A percentile compares a stretch with the other conserved stretches of the same genome.
These are phyloP conservation scores for Solanum hybrid DNA, from an alignment of 305 asterid genomes.

Conservation along the genomic window DNA sequence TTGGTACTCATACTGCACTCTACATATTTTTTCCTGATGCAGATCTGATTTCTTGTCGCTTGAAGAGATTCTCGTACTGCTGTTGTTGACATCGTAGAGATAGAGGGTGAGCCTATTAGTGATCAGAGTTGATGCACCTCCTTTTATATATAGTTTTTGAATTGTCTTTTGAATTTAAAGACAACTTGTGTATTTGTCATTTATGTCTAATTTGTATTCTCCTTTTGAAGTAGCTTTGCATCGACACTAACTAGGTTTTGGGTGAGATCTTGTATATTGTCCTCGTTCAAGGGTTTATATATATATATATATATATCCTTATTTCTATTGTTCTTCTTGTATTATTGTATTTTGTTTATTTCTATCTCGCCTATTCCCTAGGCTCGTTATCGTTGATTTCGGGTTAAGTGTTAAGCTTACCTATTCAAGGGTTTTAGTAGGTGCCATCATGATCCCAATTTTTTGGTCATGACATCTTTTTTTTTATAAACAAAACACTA, in stretches of 20 bases:
- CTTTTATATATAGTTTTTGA: no score
- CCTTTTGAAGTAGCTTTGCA: not conserved
- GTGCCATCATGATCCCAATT: not conserved
- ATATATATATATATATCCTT: no score
- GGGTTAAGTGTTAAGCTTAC: not conserved
- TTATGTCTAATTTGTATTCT: not conserved
- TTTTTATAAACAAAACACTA: no score
- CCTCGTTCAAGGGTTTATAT: not conserved
- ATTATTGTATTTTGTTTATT: no score
- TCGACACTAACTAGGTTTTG: not conserved
- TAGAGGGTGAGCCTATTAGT: not conserved
- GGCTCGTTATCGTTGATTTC: not conserved
- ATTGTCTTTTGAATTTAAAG: not conserved
- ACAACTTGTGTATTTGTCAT: not conserved
- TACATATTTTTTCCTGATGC: not conserved
- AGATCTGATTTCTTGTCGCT: not conserved
- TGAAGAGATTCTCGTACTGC: not conserved
- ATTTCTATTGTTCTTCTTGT: not conserved
- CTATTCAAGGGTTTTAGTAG: not conserved
- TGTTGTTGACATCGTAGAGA: not conserved
- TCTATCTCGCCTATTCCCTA: not conserved
- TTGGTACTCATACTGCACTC: not conserved
- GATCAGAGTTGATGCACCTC: not conserved
- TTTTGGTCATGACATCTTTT: not conserved
- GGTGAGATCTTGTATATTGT: not conserved